Evolutionary conservation across 345 rosid species (phyloP).

Genomic region (Pseudoturritis turrita): DNA sequence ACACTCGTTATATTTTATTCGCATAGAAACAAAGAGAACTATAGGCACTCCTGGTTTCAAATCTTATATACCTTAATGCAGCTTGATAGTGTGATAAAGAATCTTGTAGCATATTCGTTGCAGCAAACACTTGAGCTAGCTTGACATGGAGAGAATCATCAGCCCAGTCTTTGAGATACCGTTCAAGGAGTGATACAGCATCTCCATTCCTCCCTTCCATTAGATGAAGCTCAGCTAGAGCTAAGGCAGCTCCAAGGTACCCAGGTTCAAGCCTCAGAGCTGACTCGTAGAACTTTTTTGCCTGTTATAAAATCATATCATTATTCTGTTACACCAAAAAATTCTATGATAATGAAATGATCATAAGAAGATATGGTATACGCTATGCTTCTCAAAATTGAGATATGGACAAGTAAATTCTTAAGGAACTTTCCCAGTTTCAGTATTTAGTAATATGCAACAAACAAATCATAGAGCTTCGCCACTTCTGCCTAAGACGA

Average conservation of each 20-base stretch:
- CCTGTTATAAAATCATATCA: slow-evolving; percentile 44
- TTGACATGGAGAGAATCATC: slow-evolving; percentile 98
- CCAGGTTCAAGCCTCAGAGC: slow-evolving; percentile 93
- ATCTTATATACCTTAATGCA: slow-evolving; percentile 59
- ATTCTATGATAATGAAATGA: not conserved
- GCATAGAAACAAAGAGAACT: not conserved
- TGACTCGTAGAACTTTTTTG: slow-evolving; percentile 93
- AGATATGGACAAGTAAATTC: not conserved
- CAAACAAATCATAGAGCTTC: not conserved
- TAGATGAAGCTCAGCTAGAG: slow-evolving; percentile 90
- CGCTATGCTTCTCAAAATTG: not conserved
- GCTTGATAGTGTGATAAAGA: slow-evolving; percentile 87
- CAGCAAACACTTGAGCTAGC: slow-evolving; percentile 93
- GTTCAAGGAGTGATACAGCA: slow-evolving; percentile 90
- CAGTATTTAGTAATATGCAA: not conserved
- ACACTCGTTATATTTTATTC: not conserved
- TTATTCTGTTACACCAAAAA: not conserved
- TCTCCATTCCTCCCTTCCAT: slow-evolving; percentile 90
- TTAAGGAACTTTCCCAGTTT: not conserved
- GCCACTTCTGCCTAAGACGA: not conserved
- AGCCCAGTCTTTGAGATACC: slow-evolving; percentile 96
- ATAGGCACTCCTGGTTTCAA: not conserved
- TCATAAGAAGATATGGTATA: not conserved
- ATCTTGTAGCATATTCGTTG: slow-evolving; percentile 80
- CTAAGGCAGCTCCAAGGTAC: slow-evolving; percentile 94